phyloP scores from a whole-genome alignment of 148 eudicot species.

The Drosera capensis region DNA sequence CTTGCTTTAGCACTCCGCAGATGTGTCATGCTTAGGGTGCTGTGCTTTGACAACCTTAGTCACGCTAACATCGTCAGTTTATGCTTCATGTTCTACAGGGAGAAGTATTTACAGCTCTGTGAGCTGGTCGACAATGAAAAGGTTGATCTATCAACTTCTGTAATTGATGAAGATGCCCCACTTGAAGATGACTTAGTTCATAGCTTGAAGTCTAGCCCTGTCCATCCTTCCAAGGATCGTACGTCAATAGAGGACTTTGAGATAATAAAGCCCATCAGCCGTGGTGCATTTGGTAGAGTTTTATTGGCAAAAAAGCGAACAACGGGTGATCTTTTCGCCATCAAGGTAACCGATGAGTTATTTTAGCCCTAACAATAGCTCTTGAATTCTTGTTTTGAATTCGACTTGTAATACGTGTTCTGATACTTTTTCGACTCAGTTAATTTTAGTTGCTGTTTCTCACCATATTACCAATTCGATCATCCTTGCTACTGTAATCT shows the following conservation, averaged over 20 bases:
- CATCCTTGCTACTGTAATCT: too few species aligned
- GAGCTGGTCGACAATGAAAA: conserved; percentile 91
- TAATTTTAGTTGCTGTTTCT: too few species aligned
- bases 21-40: too few species aligned
- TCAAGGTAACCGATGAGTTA: too few species aligned
- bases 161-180: conserved; percentile 97
- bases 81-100: conserved; percentile 73
- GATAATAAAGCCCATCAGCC: conserved; percentile 94
- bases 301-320: conserved; percentile 91
- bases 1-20: too few species aligned
- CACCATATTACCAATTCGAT: too few species aligned
- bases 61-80: too few species aligned
- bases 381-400: too few species aligned
- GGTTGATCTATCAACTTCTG: conserved; percentile 75
- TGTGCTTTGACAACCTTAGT: too few species aligned
- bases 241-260: conserved; percentile 97
- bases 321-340: conserved; percentile 98
- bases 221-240: conserved; percentile 78
- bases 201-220: conserved; percentile 88
- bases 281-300: conserved; percentile 97
- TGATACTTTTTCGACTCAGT: too few species aligned
- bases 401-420: too few species aligned
- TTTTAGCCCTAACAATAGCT: conserved; percentile 4
- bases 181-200: conserved; percentile 93
- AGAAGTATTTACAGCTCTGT: conserved; percentile 82